Evolutionary conservation across 192 early-diverging fungal genomes (phyloP), one percentile per base, ranked within the genome.

Genomic region (Backusella circina): DNA sequence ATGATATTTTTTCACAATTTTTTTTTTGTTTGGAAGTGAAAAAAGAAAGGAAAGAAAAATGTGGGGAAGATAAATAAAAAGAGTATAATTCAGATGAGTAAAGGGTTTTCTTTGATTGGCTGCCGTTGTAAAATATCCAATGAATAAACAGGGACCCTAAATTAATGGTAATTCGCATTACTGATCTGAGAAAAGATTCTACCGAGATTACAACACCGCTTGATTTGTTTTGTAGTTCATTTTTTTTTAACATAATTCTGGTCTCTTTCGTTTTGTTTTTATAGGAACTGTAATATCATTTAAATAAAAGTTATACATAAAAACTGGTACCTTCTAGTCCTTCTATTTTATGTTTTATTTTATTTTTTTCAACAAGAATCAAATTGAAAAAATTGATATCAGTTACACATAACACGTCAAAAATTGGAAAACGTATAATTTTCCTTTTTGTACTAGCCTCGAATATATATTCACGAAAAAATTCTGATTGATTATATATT

Each of bases 1-100:
- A 81, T 81, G 39, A 30, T 70, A 28, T n/a, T n/a, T n/a, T n/a
- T n/a, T n/a, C n/a, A n/a, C n/a, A 18, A 10, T 70, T 47, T 67
- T 35, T 67, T 38, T 67, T n/a, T 0, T 18, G 6, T 4, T 7
- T n/a, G 31, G 23, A 70, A 41, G 44, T 4, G 7, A 38, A 70
- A 44, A 13, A 68, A 13, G 7, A 67, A 21, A 23, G 10, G 0
- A 23, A 37, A 35, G 35, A 36, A 23, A 68, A 36, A 37, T 21
- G 33, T 36, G 36, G 67, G 67, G 67, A 61, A 61, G 21, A 12
- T 26, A 61, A 26, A 28, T 61, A 61, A 28, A 51, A 23, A 61
- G 9, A 10, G 26, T 36, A 8, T 21, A 68, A 68, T 68, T 68
- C 67, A 23, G 67, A 68, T 68, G 67, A 68, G 67, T 68, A 68